Evolutionary conservation across 306 rosid genomes (phyloP).

Genomic region (Ormosia semicastrata): DNA sequence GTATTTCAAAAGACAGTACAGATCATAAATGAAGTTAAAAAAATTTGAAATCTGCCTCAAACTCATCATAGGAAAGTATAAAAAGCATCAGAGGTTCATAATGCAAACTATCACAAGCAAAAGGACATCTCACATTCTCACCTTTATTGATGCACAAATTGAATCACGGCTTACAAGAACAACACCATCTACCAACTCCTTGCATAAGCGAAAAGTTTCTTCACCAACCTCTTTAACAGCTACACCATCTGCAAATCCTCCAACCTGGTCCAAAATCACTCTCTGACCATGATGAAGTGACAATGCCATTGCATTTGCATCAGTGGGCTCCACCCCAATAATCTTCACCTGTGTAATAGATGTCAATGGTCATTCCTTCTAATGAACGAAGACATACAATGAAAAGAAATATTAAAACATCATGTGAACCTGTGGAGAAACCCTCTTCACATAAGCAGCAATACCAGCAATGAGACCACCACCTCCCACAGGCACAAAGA

Average conservation of each 20-base stretch:
- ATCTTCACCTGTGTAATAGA: constrained; percentile 68
- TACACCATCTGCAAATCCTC: constrained; percentile 98
- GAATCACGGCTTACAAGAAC: constrained; percentile 94
- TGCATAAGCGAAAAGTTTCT: constrained; percentile 88
- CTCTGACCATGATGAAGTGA: constrained; percentile 86
- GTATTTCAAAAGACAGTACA: background rate
- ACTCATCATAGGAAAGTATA: background rate
- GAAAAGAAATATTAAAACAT: background rate
- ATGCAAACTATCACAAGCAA: constrained; percentile 11
- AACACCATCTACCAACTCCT: constrained; percentile 81
- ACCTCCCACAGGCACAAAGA: constrained; percentile 97
- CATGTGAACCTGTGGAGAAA: constrained; percentile 72
- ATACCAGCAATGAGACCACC: constrained; percentile 97
- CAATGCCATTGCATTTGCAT: constrained; percentile 95
- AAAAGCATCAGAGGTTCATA: background rate
- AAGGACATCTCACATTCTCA: constrained; percentile 58
- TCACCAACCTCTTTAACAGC: constrained; percentile 97
- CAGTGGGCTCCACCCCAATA: constrained; percentile 91
- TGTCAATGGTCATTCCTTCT: constrained; percentile 4
- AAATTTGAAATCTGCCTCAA: background rate
- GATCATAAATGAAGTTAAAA: background rate
- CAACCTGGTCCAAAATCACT: constrained; percentile 77
- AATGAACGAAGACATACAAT: background rate
- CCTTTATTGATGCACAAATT: constrained; percentile 96
- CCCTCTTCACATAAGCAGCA: constrained; percentile 95